Conservation (phyloP, 352 stramenopile species). For the Pythium dissotocum region DNA sequence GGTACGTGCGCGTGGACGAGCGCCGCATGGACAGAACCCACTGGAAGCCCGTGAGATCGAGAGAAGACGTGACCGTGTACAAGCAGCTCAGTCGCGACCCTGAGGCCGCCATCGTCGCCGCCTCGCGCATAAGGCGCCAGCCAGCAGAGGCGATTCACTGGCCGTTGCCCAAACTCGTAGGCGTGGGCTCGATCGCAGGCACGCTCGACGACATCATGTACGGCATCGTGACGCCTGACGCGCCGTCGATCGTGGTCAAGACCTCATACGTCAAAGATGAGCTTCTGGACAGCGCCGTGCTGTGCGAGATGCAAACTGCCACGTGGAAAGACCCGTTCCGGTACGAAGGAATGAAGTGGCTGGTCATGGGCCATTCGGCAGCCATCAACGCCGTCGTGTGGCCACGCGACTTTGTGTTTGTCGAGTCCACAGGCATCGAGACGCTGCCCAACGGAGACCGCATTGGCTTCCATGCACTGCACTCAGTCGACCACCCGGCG, state of each 20-base stretch:
- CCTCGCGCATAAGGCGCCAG: background rate
- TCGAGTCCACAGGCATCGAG: conserved; percentile 46
- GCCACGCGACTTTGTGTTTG: conserved; percentile 46
- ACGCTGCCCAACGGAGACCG: conserved; percentile 32
- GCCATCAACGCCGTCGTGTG: conserved; percentile 28
- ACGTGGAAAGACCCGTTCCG: conserved; percentile 31
- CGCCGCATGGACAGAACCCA: conserved; percentile 35
- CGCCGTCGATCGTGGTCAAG: conserved; percentile 51
- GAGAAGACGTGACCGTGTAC: conserved; percentile 38
- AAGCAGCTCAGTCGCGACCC: conserved; percentile 20
- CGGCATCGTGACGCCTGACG: conserved; percentile 44
- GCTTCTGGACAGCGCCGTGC: conserved; percentile 44
- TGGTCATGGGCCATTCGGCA: conserved; percentile 22
- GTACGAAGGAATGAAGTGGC: conserved; percentile 32
- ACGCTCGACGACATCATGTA: conserved; percentile 37
- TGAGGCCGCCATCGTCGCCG: conserved; percentile 7
- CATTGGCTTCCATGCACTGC: conserved; percentile 41
- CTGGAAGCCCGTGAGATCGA: conserved; percentile 42
- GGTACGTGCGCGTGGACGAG: conserved; percentile 31
- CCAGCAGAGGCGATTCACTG: background rate
- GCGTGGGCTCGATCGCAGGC: conserved; percentile 24
- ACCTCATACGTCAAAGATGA: conserved; percentile 51
- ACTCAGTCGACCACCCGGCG: conserved; percentile 37
- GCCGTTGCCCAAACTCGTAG: conserved; percentile 23
- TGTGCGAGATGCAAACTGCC: conserved; percentile 45